Evolutionary conservation across 73 alveolate species (phyloP).

Genomic region (Paramecium tetraurelia): DNA sequence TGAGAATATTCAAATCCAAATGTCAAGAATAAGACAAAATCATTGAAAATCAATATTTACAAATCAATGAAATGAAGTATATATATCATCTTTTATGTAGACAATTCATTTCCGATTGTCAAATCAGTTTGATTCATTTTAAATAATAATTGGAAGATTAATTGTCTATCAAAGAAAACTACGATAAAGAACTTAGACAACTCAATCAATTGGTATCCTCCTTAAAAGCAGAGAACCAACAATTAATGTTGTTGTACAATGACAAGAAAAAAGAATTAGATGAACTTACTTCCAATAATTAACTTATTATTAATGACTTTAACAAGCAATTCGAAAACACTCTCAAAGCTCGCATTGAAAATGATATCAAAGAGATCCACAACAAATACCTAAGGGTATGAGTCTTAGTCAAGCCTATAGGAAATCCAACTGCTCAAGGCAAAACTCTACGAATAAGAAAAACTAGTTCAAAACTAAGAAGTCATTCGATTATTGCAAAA

Average conservation of each 20-base stretch:
- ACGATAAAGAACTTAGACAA: neutral
- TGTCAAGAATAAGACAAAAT: neutral
- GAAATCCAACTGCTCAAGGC: conserved; percentile 17
- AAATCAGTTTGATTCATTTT: neutral
- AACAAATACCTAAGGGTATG: conserved; percentile 44
- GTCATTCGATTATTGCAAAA: neutral
- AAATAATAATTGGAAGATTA: conserved; percentile 8
- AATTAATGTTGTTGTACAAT: neutral
- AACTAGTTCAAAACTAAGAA: neutral
- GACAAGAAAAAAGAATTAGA: neutral
- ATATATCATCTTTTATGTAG: neutral
- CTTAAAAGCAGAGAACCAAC: neutral
- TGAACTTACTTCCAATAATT: neutral
- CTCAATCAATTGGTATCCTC: neutral
- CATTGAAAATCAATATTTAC: neutral
- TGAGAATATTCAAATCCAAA: neutral
- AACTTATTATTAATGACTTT: neutral
- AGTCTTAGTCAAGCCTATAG: neutral
- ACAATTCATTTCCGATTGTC: neutral
- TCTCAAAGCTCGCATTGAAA: neutral
- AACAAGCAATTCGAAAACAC: neutral
- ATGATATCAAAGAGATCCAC: conserved; percentile 37
- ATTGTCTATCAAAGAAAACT: neutral
- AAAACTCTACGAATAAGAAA: conserved; percentile 1
- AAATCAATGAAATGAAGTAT: neutral